Conservation (phyloP, 1,284 basidiomycete genomes). For the Ceratobasidium sp. region DNA sequence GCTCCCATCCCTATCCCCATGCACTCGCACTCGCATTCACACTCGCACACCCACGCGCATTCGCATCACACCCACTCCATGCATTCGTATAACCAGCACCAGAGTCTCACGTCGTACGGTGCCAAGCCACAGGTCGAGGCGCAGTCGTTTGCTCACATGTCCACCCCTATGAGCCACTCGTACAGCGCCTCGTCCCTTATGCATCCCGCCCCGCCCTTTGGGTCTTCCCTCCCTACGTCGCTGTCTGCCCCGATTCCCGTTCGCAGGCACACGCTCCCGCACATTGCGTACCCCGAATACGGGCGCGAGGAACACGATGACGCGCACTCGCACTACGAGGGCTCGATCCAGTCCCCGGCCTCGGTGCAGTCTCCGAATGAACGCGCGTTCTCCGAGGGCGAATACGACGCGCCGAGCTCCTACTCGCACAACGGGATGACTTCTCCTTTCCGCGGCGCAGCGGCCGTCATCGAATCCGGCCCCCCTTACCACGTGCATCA, state of each 20-base stretch:
- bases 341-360: slow-evolving; percentile 30
- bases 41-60: neutral
- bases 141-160: neutral
- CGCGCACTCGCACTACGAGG: slow-evolving; percentile 24
- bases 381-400: slow-evolving; percentile 28
- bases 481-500: slow-evolving; percentile 18
- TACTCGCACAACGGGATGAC: neutral
- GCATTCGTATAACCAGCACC: slow-evolving; percentile 6
- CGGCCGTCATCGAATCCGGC: slow-evolving; percentile 20
- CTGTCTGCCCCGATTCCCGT: slow-evolving; percentile 32
- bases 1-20: slow-evolving; percentile 5
- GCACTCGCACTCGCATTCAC: neutral
- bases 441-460: slow-evolving; percentile 28
- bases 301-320: slow-evolving; percentile 36
- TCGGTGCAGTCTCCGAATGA: slow-evolving; percentile 37
- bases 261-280: slow-evolving; percentile 29
- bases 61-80: neutral
- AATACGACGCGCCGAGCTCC: slow-evolving; percentile 14
- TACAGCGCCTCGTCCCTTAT: slow-evolving; percentile 28
- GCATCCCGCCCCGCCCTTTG: slow-evolving; percentile 6
- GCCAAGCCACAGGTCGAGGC: slow-evolving; percentile 23
- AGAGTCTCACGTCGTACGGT: slow-evolving; percentile 36
- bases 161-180: slow-evolving; percentile 29
- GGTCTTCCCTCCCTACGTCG: slow-evolving; percentile 34
- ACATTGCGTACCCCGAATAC: slow-evolving; percentile 35